Evolutionary conservation across 2,329 filamentous ascomycete genomes (phyloP), one percentile per base, ranked within the genome.

Genomic region (Penicillium sp.): DNA sequence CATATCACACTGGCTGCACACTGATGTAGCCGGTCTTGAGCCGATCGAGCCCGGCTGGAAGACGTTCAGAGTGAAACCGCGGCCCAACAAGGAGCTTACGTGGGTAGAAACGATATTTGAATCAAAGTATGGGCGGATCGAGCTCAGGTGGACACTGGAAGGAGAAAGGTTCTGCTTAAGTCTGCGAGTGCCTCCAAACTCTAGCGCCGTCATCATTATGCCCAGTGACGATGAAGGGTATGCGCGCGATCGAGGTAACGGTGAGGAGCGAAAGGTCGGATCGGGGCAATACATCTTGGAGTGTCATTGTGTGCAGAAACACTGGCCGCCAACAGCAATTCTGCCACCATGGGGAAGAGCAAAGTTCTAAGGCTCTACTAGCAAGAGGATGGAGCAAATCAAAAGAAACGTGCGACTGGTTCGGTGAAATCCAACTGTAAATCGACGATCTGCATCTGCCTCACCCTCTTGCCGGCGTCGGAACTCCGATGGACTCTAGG

Each of bases 1-100:
- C 2, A 61, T 70, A 7, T 60, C 55, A 2, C 59, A 63, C 13
- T 72, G 65, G 65, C 44, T 71, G 20, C 65, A 72, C 40, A 43
- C 53, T 17, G 44, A 30, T 7, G 48, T 59, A 7, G 54, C 36
- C 2, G 42, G 42, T 7, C 19, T 45, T 11, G 34, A 33, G 14
- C 25, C 30, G 2, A 15, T 45, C 4, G 33, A 36, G 17, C 54
- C 62, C 1, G 64, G 63, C 0, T 67, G 64, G 63, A 58, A 58
- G 23, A 42, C 36, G 8, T 33, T 60, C 7, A 46, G 45, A 3
- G 53, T 68, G 4, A 40, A 47, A 2, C 63, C 63, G 2, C 40
- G 61, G 15, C 63, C 62, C 0, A 61, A 62, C 2, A 61, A 60
- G 1, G 55, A 49, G 1, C 46, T 67, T n/a, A 59, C 47, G 5